Conservation (phyloP, 768 basidiomycete species). For the Mycena olivaceomarginata region DNA sequence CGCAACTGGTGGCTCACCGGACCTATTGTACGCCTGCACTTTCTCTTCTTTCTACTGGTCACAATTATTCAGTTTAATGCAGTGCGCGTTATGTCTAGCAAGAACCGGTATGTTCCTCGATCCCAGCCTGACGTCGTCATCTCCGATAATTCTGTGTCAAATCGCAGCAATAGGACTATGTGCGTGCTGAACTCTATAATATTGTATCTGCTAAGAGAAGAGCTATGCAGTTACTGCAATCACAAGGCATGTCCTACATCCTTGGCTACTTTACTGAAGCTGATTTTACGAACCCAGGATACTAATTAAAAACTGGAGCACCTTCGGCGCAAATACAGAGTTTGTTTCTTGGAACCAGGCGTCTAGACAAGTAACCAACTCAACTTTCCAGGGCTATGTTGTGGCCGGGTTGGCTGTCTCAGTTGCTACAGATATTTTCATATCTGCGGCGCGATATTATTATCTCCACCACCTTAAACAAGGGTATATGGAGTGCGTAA, state of each 20-base stretch:
- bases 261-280: background rate
- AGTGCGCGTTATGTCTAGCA: conserved; percentile 1
- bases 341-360: background rate
- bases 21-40: conserved; percentile 45
- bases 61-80: too few relatives aligned
- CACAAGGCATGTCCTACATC: background rate
- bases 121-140: background rate
- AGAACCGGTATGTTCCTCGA: conserved; percentile 13
- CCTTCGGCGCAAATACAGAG: background rate
- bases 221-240: conserved; percentile 5
- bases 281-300: conserved; percentile 6
- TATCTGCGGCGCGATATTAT: conserved; percentile 36
- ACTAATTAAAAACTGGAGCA: background rate
- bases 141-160: background rate
- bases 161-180: conserved; percentile 23
- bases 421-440: conserved; percentile 28
- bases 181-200: background rate
- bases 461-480: conserved; percentile 36
- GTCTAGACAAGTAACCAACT: too few relatives aligned
- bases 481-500: conserved; percentile 26
- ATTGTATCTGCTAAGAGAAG: background rate
- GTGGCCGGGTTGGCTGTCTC: conserved; percentile 19
- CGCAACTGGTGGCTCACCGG: conserved; percentile 55
- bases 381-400: background rate
- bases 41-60: too few relatives aligned